Conservation (phyloP, 1,284 basidiomycete species). For the Anthracocystis walkeri region DNA sequence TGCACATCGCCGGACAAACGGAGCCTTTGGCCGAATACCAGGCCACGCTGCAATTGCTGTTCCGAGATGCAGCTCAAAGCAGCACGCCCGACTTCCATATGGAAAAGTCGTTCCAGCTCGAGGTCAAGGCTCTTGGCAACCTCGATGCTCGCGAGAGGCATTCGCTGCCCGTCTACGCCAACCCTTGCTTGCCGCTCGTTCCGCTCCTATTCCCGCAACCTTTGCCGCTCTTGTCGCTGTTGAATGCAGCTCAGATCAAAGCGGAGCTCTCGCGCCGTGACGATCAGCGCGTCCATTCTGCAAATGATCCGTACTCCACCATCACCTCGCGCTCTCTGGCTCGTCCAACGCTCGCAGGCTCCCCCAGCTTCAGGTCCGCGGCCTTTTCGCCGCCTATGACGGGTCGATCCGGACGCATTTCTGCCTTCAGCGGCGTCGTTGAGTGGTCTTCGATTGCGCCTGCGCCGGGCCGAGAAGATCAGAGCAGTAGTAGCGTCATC, state of each 20-base stretch:
- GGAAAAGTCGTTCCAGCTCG: slow-evolving; percentile 51
- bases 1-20: slow-evolving; percentile 17
- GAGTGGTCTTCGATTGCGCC: slow-evolving; percentile 47
- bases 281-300: slow-evolving; percentile 12
- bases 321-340: slow-evolving; percentile 36
- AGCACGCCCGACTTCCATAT: slow-evolving; percentile 31
- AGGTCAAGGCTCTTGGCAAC: slow-evolving; percentile 56
- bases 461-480: slow-evolving; percentile 23
- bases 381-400: slow-evolving; percentile 37
- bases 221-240: slow-evolving; percentile 55
- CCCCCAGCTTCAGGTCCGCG: slow-evolving; percentile 48
- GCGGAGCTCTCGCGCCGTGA: slow-evolving; percentile 27
- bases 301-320: slow-evolving; percentile 39
- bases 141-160: slow-evolving; percentile 43
- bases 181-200: slow-evolving; percentile 34
- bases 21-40: slow-evolving; percentile 52
- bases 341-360: slow-evolving; percentile 39
- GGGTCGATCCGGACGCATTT: slow-evolving; percentile 10
- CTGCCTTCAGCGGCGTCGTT: slow-evolving; percentile 47
- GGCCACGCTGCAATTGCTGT: slow-evolving; percentile 40
- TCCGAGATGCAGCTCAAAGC: slow-evolving; percentile 26
- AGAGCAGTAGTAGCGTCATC: slow-evolving; percentile 21
- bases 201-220: slow-evolving; percentile 59
- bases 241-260: slow-evolving; percentile 41
- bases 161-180: slow-evolving; percentile 20